Evolutionary conservation across 495 filamentous ascomycete species (phyloP).

Genomic region (Tuber umbilicatum): DNA sequence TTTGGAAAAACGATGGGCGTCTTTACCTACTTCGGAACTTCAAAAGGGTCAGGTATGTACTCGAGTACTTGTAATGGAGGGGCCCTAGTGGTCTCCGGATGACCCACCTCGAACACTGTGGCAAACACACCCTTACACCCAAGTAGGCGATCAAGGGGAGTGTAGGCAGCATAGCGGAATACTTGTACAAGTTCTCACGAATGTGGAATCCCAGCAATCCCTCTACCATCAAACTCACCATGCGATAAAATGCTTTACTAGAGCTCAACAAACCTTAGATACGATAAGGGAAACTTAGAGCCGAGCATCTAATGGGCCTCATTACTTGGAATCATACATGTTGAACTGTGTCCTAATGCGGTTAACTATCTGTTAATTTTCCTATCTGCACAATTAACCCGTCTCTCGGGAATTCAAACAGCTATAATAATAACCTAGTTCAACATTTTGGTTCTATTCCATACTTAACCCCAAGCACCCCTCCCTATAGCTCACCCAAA

Average conservation of each 20-base stretch:
- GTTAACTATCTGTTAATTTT: background rate
- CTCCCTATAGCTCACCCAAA: background rate
- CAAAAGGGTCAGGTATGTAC: background rate
- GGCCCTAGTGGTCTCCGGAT: background rate
- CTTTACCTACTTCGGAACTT: background rate
- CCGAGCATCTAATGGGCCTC: background rate
- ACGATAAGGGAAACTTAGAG: background rate
- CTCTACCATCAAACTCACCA: background rate
- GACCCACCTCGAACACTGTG: background rate
- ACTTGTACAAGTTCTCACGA: background rate
- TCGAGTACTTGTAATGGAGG: too few species aligned
- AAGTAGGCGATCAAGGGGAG: background rate
- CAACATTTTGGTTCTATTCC: background rate
- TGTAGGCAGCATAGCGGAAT: background rate
- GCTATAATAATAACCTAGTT: background rate
- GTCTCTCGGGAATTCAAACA: background rate
- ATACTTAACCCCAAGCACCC: background rate
- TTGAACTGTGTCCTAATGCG: rapidly evolving
- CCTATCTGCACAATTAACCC: background rate
- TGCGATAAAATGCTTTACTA: background rate
- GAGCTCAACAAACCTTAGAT: background rate
- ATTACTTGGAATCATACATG: background rate
- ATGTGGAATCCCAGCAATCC: background rate
- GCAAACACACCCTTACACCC: background rate
- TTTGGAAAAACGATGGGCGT: background rate